Percentiles rank a stretch among this genome's conserved stretches.
These are phyloP conservation scores for Ascochyta clinopodiicola DNA, from an alignment of 2,329 filamentous ascomycete species.

Conservation along the genomic window DNA sequence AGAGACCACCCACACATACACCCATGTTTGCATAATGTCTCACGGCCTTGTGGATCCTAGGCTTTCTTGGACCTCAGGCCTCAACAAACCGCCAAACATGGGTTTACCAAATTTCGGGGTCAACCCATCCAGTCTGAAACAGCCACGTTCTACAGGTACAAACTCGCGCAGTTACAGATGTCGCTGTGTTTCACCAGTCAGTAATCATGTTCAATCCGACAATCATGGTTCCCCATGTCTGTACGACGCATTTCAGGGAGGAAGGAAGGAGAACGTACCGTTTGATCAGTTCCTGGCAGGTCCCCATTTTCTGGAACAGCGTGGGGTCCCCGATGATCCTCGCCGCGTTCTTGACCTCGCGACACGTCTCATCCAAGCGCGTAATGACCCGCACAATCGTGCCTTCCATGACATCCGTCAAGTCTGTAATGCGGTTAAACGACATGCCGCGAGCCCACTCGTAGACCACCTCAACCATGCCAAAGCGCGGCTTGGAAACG, in stretches of 20 bases:
- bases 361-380: conserved; percentile 90
- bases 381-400: conserved; percentile 97
- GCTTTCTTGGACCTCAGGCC: conserved; percentile 1
- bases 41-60: conserved; percentile 1
- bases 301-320: conserved; percentile 95
- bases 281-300: conserved; percentile 97
- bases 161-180: conserved; percentile 50
- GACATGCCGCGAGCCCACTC: conserved; percentile 98
- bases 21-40: conserved; percentile 15
- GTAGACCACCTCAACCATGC: conserved; percentile 95
- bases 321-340: conserved; percentile 93
- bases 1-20: conserved; percentile 4
- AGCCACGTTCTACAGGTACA: conserved; percentile 43
- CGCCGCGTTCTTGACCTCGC: conserved; percentile 96
- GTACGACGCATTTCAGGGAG: not conserved
- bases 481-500: conserved; percentile 83
- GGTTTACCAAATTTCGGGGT: conserved; percentile 4
- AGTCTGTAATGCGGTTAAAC: conserved; percentile 94
- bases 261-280: conserved; percentile 68
- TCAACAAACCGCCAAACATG: not conserved
- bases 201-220: conserved; percentile 15
- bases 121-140: conserved; percentile 9
- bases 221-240: conserved; percentile 11
- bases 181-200: conserved; percentile 44
- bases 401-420: conserved; percentile 96